These are phyloP conservation scores for Ustilago bromivora DNA, from an alignment of 1,284 basidiomycete genomes.

Conservation along the genomic window DNA sequence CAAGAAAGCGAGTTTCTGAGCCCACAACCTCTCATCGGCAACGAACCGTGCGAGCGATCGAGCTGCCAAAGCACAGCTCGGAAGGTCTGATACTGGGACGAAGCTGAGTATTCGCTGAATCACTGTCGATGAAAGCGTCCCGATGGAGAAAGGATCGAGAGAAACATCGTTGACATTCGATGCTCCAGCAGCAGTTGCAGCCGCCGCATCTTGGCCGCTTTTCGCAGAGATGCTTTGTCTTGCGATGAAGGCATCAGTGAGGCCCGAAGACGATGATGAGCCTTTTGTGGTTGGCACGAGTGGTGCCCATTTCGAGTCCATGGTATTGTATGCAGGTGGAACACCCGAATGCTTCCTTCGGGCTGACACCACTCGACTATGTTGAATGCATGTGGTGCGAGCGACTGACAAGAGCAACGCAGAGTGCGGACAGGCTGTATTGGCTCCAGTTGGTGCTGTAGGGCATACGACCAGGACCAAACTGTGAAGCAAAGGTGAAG, in stretches of 20 bases:
- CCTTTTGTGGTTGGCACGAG: constrained; percentile 42
- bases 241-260: not conserved
- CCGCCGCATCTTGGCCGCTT: not conserved
- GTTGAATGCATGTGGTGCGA: not conserved
- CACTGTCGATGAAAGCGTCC: constrained; percentile 39
- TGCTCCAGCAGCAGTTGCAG: not conserved
- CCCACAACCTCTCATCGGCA: constrained; percentile 58
- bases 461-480: not conserved
- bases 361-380: not conserved
- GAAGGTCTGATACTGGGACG: constrained; percentile 44
- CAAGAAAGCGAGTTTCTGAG: constrained; percentile 30
- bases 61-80: constrained; percentile 42
- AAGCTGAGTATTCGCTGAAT: constrained; percentile 48
- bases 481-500: not conserved
- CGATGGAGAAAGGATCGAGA: constrained; percentile 49
- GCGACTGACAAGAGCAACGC: not conserved
- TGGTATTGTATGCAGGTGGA: constrained; percentile 5
- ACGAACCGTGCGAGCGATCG: constrained; percentile 54
- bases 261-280: not conserved
- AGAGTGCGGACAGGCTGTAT: not conserved
- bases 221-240: constrained; percentile 13
- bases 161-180: constrained; percentile 32
- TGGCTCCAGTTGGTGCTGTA: not conserved
- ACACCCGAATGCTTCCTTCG: not conserved
- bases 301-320: constrained; percentile 51